These are phyloP conservation scores for Sclerotinia subarctica DNA, from an alignment of 2,329 filamentous ascomycete genomes.

Conservation along the genomic window DNA sequence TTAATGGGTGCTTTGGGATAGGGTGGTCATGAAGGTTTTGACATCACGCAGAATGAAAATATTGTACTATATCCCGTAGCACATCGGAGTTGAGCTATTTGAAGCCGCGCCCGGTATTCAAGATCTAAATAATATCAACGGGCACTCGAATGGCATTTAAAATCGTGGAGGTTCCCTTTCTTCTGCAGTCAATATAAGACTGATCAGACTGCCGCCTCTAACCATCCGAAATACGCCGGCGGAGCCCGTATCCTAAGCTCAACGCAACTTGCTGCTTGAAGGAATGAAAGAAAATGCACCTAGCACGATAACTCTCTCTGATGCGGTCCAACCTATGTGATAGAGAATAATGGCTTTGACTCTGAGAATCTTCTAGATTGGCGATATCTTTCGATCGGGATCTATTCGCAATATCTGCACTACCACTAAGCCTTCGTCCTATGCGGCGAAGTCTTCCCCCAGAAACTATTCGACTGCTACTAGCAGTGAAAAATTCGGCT, in stretches of 20 bases:
- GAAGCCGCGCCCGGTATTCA: constrained; percentile 49
- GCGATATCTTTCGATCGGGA: not conserved
- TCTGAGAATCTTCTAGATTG: not conserved
- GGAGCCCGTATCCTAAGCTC: constrained; percentile 43
- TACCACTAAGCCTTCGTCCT: not conserved
- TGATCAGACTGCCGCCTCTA: constrained; percentile 55
- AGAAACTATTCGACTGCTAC: not conserved
- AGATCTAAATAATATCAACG: constrained; percentile 51
- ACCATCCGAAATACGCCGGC: constrained; percentile 48
- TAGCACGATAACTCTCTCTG: constrained; percentile 47
- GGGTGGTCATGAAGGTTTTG: not conserved
- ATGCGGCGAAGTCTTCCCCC: not conserved
- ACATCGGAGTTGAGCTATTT: constrained; percentile 21
- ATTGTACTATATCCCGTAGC: no score
- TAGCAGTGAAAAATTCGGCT: not conserved
- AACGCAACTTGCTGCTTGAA: constrained; percentile 51
- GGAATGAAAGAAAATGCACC: constrained; percentile 60
- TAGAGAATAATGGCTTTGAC: constrained; percentile 48
- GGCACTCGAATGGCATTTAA: constrained; percentile 49
- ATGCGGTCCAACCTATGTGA: constrained; percentile 52
- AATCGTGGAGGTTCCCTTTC: constrained; percentile 45
- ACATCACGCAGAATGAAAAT: no score
- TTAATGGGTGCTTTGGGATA: not conserved
- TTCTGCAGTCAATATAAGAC: constrained; percentile 45
- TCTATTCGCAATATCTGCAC: not conserved